Evolutionary conservation across 208 protist genomes (phyloP).

Genomic region (Crithidia acanthocephali): DNA sequence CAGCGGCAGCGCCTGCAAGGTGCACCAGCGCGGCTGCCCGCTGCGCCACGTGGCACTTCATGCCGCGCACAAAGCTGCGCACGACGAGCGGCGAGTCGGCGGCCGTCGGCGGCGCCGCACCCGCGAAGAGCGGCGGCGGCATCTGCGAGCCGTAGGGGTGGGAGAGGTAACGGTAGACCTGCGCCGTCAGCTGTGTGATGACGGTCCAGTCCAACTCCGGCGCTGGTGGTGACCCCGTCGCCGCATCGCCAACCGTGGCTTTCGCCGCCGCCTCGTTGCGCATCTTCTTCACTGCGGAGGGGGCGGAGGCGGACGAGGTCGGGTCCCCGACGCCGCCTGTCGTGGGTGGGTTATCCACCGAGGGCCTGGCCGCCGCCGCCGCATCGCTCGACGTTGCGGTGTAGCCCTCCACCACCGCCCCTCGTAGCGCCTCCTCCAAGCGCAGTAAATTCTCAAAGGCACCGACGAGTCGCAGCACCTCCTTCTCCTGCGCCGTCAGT

Average conservation of each 20-base stretch:
- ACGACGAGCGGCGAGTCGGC: constrained; percentile 21
- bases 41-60: constrained; percentile 57
- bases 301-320: background rate
- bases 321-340: constrained; percentile 6
- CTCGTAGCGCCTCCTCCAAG: constrained; percentile 45
- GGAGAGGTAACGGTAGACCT: constrained; percentile 85
- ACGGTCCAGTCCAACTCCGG: constrained; percentile 43
- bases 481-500: constrained; percentile 36
- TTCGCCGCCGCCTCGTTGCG: background rate
- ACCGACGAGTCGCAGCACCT: constrained; percentile 67
- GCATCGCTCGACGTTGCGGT: background rate
- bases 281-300: constrained; percentile 15
- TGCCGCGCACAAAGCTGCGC: constrained; percentile 41
- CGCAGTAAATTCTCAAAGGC: constrained; percentile 87
- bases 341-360: constrained; percentile 13
- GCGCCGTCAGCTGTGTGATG: constrained; percentile 75
- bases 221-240: background rate
- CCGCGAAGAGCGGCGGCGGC: constrained; percentile 72
- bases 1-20: constrained; percentile 3
- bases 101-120: constrained; percentile 18
- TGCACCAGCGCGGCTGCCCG: constrained; percentile 36
- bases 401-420: constrained; percentile 24
- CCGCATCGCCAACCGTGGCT: background rate
- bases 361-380: background rate
- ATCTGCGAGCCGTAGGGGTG: constrained; percentile 83